These are phyloP conservation scores for Globisporangium polare DNA, from an alignment of 352 stramenopile genomes.

Conservation along the genomic window DNA sequence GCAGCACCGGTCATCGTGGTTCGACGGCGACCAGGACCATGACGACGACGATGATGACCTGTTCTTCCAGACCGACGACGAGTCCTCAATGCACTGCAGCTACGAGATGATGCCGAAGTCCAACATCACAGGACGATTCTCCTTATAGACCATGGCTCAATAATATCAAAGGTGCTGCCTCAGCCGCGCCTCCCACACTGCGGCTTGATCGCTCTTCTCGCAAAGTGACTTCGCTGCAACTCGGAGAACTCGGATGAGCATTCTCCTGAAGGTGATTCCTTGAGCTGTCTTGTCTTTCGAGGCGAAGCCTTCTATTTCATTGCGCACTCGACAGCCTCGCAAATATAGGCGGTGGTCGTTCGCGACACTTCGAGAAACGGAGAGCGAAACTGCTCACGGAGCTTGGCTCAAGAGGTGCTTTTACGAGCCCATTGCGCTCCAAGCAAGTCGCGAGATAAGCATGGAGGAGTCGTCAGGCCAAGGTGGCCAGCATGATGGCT, in stretches of 20 bases:
- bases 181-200: too few species aligned
- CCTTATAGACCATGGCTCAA: too few species aligned
- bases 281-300: too few species aligned
- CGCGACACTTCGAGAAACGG: too few species aligned
- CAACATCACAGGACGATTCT: background rate
- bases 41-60: conserved; percentile 15
- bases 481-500: background rate
- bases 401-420: background rate
- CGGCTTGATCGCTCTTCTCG: too few species aligned
- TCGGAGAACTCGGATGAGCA: too few species aligned
- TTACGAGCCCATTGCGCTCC: background rate
- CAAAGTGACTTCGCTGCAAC: too few species aligned
- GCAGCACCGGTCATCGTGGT: conserved; percentile 9
- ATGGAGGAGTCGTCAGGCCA: background rate
- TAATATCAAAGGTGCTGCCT: too few species aligned
- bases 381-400: background rate
- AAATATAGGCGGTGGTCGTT: too few species aligned
- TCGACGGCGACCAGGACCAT: conserved; percentile 4
- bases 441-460: background rate
- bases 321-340: too few species aligned
- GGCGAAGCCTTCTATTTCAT: too few species aligned
- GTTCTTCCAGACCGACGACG: conserved; percentile 24
- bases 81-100: conserved; percentile 14
- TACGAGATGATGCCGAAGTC: conserved; percentile 22
- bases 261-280: too few species aligned